These are phyloP conservation scores for Blattamonas nauphoetae DNA, from an alignment of 78 protist species.

Conservation along the genomic window DNA sequence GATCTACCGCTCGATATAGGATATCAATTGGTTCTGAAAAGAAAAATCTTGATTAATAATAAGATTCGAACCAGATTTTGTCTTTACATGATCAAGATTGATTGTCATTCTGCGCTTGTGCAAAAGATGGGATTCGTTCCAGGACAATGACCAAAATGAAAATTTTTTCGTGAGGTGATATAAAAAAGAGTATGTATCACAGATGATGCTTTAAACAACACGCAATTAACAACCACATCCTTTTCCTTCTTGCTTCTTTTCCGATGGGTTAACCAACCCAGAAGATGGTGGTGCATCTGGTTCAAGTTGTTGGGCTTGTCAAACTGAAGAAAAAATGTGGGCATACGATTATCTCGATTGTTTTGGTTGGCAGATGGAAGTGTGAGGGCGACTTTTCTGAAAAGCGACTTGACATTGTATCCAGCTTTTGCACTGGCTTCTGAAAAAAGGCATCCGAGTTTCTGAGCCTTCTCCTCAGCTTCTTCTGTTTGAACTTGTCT, in stretches of 20 bases:
- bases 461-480: constrained; percentile 82
- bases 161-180: too few relatives aligned
- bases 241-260: background rate
- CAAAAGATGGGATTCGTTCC: too few relatives aligned
- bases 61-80: too few relatives aligned
- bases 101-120: too few relatives aligned
- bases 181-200: too few relatives aligned
- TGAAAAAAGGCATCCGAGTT: constrained; percentile 67
- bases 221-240: background rate
- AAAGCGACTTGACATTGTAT: constrained; percentile 54
- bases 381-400: background rate
- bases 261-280: background rate
- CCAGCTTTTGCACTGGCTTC: constrained; percentile 85
- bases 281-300: background rate
- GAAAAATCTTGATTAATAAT: too few relatives aligned
- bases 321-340: background rate
- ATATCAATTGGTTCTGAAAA: too few relatives aligned
- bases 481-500: constrained; percentile 81
- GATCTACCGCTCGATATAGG: too few relatives aligned
- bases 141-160: too few relatives aligned
- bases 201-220: background rate
- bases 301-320: background rate
- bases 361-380: background rate
- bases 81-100: too few relatives aligned
- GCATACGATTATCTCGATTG: background rate